phyloP scores from a whole-genome alignment of 192 early-diverging fungal genomes.

The Gonapodya prolifera region DNA sequence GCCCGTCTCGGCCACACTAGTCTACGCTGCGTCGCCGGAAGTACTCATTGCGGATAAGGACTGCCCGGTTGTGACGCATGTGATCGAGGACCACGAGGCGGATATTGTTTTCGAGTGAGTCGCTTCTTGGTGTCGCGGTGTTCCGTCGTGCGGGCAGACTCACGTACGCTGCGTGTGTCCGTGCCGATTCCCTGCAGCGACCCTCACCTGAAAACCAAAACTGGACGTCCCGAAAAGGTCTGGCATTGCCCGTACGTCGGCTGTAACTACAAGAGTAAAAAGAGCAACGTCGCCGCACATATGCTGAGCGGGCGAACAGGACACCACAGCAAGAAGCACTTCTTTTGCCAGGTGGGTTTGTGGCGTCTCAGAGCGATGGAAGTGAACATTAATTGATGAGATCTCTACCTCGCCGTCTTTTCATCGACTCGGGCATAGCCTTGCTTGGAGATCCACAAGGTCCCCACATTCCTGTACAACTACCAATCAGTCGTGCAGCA shows the following conservation, averaged over 20 bases:
- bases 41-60: too few relatives aligned
- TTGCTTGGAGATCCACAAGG: background rate
- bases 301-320: background rate
- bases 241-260: background rate
- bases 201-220: background rate
- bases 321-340: background rate
- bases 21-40: too few relatives aligned
- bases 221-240: background rate
- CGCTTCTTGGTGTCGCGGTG: too few relatives aligned
- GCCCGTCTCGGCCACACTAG: too few relatives aligned
- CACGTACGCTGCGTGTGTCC: background rate
- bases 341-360: background rate
- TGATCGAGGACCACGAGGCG: background rate
- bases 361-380: too few relatives aligned
- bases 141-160: too few relatives aligned
- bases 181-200: background rate
- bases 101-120: background rate
- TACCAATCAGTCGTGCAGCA: background rate
- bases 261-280: background rate
- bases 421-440: too few relatives aligned
- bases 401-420: too few relatives aligned
- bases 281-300: background rate
- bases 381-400: too few relatives aligned
- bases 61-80: background rate
- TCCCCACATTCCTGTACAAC: background rate